Base-by-base conservation (phyloP, 2,329 filamentous ascomycete species). In the Aureobasidium leucospermi region DNA sequence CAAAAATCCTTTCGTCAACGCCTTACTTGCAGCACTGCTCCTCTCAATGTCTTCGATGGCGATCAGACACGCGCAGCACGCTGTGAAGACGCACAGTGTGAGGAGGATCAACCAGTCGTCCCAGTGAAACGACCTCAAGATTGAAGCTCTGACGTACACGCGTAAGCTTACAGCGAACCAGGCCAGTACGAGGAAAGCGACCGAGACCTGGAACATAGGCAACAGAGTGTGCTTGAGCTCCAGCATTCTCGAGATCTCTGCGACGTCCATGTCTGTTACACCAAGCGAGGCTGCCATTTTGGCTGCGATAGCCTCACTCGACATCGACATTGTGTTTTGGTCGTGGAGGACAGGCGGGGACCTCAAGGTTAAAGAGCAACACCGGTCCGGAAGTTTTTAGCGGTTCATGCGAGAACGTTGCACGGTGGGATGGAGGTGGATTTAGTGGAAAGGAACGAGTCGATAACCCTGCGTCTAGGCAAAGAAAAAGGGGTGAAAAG, bases 81-180 rank as follows among this genome's bases (percentile, higher is more conserved):
- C 43, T 0, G 71, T 71, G 59, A 71, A 74, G 23, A 70, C 62
- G 4, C 65, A 29, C 45, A 70, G 53, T 29, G 70, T 69, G 3
- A 65, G 63, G 38, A 71, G 60, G 68, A 75, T 73, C n/a, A 63
- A 67, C 45, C 64, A 69, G 59, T 75, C 73, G 61, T 60, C 72
- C 28, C 63, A 59, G 5, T 68, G 71, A 63, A 69, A 73, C 0
- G 62, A 67, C 29, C 67, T 69, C 51, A 68, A 61, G 59, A 73
- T 42, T 10, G 63, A 52, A 8, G 64, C 65, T 42, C 71, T 67
- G 9, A 68, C 68, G 60, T 71, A 73, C 43, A 72, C 62, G 10
- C 71, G 66, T 16, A 74, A 61, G 45, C 64, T 45, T 34, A 73
- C 67, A 23, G 69, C 67, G 11, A 70, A 10, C 67, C 69, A 72